A percentile compares a stretch with the other conserved stretches of the same genome.
These are phyloP conservation scores for Rhizopogon rudus DNA, from an alignment of 768 basidiomycete genomes.

Conservation along the genomic window DNA sequence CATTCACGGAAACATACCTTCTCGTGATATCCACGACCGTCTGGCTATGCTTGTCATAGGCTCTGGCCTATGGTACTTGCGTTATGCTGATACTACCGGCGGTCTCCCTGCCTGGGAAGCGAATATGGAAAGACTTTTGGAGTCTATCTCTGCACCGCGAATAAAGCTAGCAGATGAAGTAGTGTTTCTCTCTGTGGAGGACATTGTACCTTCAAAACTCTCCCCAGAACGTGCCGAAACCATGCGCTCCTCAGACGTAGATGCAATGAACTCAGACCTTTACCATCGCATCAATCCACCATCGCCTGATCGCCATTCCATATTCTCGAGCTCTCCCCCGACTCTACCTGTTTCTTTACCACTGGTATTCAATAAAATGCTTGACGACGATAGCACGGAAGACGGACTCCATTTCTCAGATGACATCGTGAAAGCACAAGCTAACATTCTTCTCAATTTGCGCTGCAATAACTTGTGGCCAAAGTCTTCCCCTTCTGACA, in stretches of 20 bases:
- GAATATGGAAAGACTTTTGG: slow-evolving; percentile 64
- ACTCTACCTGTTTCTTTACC: slow-evolving; percentile 53
- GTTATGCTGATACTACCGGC: slow-evolving; percentile 65
- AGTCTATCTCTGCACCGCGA: slow-evolving; percentile 33
- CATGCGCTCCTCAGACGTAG: slow-evolving; percentile 75
- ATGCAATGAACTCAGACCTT: slow-evolving; percentile 89
- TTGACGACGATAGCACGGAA: slow-evolving; percentile 66
- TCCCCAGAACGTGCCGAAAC: slow-evolving; percentile 56
- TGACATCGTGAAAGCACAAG: slow-evolving; percentile 59
- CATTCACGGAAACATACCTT: slow-evolving; percentile 23
- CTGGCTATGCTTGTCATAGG: slow-evolving; percentile 78
- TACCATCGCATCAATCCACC: slow-evolving; percentile 55
- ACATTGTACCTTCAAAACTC: slow-evolving; percentile 63
- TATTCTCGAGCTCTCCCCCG: slow-evolving; percentile 18
- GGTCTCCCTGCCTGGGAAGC: slow-evolving; percentile 76
- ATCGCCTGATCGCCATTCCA: slow-evolving; percentile 22
- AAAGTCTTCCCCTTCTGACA: slow-evolving; percentile 59
- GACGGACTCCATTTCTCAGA: slow-evolving; percentile 84
- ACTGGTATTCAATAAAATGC: slow-evolving; percentile 76
- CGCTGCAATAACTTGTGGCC: slow-evolving; percentile 72
- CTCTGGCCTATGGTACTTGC: slow-evolving; percentile 86
- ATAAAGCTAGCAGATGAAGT: slow-evolving; percentile 60
- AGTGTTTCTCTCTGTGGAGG: slow-evolving; percentile 74
- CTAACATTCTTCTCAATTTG: slow-evolving; percentile 73
- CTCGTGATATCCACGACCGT: slow-evolving; percentile 12